A percentile compares a stretch with the other conserved stretches of the same genome.
phyloP scores from a whole-genome alignment of 257 asterid species.

The Solanum rostratum region DNA sequence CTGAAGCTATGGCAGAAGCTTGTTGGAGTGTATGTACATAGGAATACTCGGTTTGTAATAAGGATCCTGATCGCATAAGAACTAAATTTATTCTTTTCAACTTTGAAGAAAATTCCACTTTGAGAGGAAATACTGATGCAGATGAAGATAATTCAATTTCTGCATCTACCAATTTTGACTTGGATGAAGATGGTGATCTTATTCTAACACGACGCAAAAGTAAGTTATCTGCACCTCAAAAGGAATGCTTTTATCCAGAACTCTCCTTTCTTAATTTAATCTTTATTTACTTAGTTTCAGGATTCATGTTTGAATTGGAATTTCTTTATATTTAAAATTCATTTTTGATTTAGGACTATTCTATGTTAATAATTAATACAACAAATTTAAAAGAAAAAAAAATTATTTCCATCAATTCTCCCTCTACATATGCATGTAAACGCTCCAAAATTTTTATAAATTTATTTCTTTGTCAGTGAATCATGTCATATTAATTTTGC shows the following conservation, averaged over 20 bases:
- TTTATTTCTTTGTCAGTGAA: no score
- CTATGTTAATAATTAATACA: no score
- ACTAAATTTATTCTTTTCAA: not conserved
- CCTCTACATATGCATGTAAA: no score
- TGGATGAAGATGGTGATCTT: constrained; percentile 95
- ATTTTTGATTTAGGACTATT: no score
- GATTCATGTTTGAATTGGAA: no score
- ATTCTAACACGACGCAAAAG: constrained; percentile 45
- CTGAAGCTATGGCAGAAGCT: not conserved
- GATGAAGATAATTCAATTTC: constrained; percentile 9
- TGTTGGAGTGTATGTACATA: not conserved
- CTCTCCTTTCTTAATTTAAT: no score
- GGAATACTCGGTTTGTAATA: not conserved
- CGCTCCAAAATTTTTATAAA: not conserved
- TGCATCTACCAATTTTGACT: constrained; percentile 16
- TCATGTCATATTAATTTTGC: no score
- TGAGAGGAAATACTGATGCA: not conserved
- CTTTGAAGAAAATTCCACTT: constrained; percentile 6
- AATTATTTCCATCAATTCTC: no score
- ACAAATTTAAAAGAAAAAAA: no score
- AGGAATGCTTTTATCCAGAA: not conserved
- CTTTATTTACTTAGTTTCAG: no score
- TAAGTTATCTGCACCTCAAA: constrained; percentile 15
- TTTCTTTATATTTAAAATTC: no score
- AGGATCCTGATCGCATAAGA: not conserved